These are phyloP conservation scores for Malus domestica DNA, from an alignment of 306 rosid genomes.

Conservation along the genomic window DNA sequence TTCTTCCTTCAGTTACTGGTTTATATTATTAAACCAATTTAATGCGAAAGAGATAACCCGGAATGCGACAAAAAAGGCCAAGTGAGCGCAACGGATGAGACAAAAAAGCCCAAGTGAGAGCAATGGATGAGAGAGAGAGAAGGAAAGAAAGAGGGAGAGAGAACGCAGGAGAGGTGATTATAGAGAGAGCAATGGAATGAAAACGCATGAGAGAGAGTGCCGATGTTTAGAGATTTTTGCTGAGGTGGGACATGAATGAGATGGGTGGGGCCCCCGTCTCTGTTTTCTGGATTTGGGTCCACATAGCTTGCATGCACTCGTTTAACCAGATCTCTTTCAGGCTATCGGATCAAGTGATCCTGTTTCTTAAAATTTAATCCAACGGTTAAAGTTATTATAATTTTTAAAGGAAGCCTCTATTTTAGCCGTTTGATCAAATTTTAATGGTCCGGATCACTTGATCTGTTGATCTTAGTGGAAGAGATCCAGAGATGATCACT, in stretches of 20 bases:
- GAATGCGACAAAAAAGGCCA: constrained; percentile 19
- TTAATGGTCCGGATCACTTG: too few species aligned
- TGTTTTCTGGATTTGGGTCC: neutral
- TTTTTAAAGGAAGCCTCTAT: too few species aligned
- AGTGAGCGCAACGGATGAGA: constrained; percentile 4
- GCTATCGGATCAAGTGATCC: too few species aligned
- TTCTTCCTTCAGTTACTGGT: neutral
- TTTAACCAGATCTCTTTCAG: too few species aligned
- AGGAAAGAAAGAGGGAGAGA: neutral
- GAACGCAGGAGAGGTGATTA: neutral
- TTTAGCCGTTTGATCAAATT: too few species aligned
- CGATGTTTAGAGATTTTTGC: neutral
- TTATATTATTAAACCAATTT: neutral
- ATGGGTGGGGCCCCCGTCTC: neutral
- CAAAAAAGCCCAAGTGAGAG: constrained; percentile 11
- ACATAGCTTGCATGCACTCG: neutral
- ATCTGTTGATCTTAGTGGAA: too few species aligned
- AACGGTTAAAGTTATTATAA: too few species aligned
- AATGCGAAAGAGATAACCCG: neutral
- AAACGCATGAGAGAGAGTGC: neutral
- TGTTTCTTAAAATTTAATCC: too few species aligned
- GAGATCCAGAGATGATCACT: too few species aligned
- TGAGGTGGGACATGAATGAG: neutral
- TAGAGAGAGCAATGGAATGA: constrained; percentile 15
- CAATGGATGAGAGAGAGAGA: neutral